These are phyloP conservation scores for Tolypocladium guangdongense DNA, from an alignment of 2,329 filamentous ascomycete genomes.

Conservation along the genomic window DNA sequence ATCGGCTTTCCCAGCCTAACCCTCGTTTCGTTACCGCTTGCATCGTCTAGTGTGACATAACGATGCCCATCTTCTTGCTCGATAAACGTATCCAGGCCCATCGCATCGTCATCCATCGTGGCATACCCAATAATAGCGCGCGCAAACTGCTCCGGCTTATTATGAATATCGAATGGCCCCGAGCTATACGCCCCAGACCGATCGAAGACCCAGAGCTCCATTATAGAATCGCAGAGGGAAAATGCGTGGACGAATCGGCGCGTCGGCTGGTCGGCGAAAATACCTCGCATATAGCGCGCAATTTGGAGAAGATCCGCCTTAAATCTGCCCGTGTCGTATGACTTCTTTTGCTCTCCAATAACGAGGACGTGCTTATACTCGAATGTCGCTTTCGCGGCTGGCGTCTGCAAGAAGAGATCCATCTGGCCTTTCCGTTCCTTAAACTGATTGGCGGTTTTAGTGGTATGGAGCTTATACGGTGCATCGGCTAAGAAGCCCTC, in stretches of 20 bases:
- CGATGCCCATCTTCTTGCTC: background rate
- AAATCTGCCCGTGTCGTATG: constrained; percentile 4
- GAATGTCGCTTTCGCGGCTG: constrained; percentile 1
- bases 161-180: constrained; percentile 7
- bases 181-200: constrained; percentile 10
- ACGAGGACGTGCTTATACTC: constrained; percentile 11
- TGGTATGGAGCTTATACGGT: constrained; percentile 8
- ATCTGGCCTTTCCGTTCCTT: constrained; percentile 11
- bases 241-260: constrained; percentile 11
- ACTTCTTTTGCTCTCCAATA: constrained; percentile 10
- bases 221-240: constrained; percentile 2
- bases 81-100: constrained; percentile 7
- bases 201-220: constrained; percentile 14
- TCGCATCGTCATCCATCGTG: constrained; percentile 7
- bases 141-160: constrained; percentile 8
- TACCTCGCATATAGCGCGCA: constrained; percentile 6
- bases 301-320: constrained; percentile 10
- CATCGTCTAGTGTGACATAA: constrained; percentile 1
- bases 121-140: constrained; percentile 9
- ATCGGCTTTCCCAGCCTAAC: constrained; percentile 3
- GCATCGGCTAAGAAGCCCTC: constrained; percentile 5
- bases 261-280: constrained; percentile 7
- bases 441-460: constrained; percentile 8
- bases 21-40: constrained; percentile 1
- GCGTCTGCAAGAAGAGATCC: constrained; percentile 10